Evolutionary conservation across 768 basidiomycete genomes (phyloP), one percentile per base, ranked within the genome.

Genomic region (Psilocybe cyanescens): DNA sequence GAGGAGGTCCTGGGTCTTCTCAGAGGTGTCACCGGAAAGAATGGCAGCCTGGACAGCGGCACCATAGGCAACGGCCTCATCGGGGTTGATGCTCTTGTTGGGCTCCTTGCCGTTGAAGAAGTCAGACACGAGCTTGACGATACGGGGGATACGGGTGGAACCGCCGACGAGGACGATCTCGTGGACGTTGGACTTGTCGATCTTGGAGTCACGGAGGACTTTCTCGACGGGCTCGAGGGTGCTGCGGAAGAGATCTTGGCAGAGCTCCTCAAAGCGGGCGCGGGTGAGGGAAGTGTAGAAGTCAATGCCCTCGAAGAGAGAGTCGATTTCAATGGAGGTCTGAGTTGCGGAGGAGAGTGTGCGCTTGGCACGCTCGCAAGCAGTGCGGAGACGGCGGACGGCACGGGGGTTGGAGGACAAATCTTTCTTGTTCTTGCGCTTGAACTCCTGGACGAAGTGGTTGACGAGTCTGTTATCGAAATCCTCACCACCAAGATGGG

Each of bases 21-120:
- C 96, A 1, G 97, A 97, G 29, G 95, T 97, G 76, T 98, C 95
- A 71, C 97, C 97, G 29, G 97, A 94, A 59, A 99, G 90, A 71
- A 98, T 97, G 70, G 96, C 97, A 59, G 95, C 97, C 80, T 99
- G 96, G 69, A 99, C 95, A 61, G 97, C 97, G 58, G 97, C 97
- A 83, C 97, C 96, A 76, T 97, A 97, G 17, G 97, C 97, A 60
- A 99, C 95, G 59, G 97, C 96, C 81, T 98, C 97, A 67, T 99
- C 97, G 55, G 97, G 97, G 88, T 99, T 98, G 84, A 99, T 98
- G 81, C 91, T 91, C 86, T 96, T 97, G 86, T 95, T 95, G 71
- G 94, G 96, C 82, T 97, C 95, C 84, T 96, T 95, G 75, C 96
- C 96, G 75, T 93, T 94, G 85, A 98, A 98, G 87, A 92, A 97